A percentile compares a stretch with the other conserved stretches of the same genome.
Conservation (phyloP, 805 yeast genomes). For the Suhomyces sp. region DNA sequence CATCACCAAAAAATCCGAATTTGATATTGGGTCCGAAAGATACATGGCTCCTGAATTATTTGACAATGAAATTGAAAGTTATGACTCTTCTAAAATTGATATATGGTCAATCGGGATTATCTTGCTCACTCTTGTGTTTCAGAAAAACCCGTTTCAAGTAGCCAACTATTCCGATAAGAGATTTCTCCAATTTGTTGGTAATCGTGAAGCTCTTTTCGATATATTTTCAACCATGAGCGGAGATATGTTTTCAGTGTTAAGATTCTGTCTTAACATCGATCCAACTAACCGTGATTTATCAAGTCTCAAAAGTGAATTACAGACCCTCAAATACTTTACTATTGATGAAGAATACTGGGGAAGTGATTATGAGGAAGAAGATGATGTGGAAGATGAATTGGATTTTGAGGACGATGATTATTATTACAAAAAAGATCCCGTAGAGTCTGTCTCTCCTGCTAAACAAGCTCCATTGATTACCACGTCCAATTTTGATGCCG, state of each 20-base stretch:
- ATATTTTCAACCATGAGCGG: conserved; percentile 85
- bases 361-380: conserved; percentile 51
- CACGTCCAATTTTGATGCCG: conserved; percentile 5
- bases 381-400: conserved; percentile 18
- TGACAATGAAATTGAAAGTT: conserved; percentile 55
- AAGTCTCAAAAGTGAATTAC: conserved; percentile 58
- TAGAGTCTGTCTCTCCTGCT: conserved; percentile 14
- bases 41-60: conserved; percentile 95
- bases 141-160: conserved; percentile 79
- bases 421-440: conserved; percentile 8
- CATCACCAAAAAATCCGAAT: conserved; percentile 54
- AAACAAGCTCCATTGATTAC: conserved; percentile 8
- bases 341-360: conserved; percentile 65
- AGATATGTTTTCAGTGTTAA: conserved; percentile 80
- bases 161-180: conserved; percentile 80
- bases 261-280: conserved; percentile 76
- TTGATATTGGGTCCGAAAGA: conserved; percentile 85
- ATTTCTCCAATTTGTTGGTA: conserved; percentile 79
- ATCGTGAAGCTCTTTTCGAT: conserved; percentile 87
- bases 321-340: conserved; percentile 64
- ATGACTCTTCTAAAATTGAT: conserved; percentile 80
- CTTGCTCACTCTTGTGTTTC: conserved; percentile 79
- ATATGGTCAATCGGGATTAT: conserved; percentile 89
- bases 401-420: conserved; percentile 25
- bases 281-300: conserved; percentile 76